These are phyloP conservation scores for Fusarium euwallaceae DNA, from an alignment of 2,329 filamentous ascomycete genomes.

Conservation along the genomic window DNA sequence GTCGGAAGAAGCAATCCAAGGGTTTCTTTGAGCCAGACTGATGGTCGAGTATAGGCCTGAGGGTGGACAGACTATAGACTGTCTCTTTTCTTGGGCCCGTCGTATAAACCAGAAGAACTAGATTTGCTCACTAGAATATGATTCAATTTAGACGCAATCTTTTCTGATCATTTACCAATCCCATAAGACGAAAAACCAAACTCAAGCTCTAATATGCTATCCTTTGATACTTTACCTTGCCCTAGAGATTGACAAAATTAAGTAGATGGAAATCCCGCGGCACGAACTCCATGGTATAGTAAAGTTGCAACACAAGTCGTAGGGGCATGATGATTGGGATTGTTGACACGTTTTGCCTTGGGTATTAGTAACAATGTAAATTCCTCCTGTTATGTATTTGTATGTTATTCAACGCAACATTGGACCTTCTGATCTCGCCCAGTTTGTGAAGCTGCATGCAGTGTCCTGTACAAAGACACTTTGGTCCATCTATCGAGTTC, in stretches of 20 bases:
- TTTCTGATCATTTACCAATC: neutral
- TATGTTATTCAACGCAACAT: neutral
- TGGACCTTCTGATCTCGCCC: neutral
- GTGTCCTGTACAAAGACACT: neutral
- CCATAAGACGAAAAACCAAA: neutral
- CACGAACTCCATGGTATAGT: neutral
- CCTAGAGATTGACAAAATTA: neutral
- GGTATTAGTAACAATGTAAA: neutral
- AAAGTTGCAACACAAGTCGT: neutral
- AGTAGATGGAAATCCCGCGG: neutral
- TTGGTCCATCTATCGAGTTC: neutral
- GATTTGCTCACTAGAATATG: neutral
- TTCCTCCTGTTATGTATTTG: neutral
- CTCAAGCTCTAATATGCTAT: neutral
- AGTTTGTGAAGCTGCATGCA: neutral
- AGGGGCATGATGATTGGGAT: neutral
- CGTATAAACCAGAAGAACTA: neutral
- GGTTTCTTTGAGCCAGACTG: neutral
- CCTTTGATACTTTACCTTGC: neutral
- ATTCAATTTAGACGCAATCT: neutral
- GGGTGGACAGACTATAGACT: neutral
- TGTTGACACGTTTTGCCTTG: neutral
- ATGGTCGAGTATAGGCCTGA: neutral
- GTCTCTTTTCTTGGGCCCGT: neutral
- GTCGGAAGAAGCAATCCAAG: neutral